Percentiles rank a stretch among this genome's conserved stretches.
These are phyloP conservation scores for Hymenoscyphus fructigenus DNA, from an alignment of 2,329 filamentous ascomycete genomes.

Conservation along the genomic window DNA sequence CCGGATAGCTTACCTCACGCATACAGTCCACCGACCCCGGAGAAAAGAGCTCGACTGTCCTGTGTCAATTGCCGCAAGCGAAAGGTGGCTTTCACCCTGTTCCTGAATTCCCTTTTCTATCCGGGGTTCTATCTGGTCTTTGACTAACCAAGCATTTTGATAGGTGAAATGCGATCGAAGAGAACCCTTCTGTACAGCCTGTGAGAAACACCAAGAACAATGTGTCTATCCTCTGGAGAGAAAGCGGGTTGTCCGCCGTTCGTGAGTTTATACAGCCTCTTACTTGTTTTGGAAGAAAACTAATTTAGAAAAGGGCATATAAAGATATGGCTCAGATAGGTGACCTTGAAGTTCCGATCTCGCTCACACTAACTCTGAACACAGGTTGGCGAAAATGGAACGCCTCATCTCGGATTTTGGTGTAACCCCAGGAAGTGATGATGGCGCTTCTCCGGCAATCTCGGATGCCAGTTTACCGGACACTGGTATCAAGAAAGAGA, in stretches of 20 bases:
- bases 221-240: slow-evolving; percentile 16
- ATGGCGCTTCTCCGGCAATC: slow-evolving; percentile 12
- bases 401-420: slow-evolving; percentile 20
- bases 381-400: slow-evolving; percentile 22
- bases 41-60: slow-evolving; percentile 15
- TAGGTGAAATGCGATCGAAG: slow-evolving; percentile 20
- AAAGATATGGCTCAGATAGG: slow-evolving; percentile 22
- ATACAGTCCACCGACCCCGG: slow-evolving; percentile 2
- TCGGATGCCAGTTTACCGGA: slow-evolving; percentile 13
- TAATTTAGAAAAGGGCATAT: slow-evolving; percentile 13
- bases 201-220: slow-evolving; percentile 18
- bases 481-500: neutral
- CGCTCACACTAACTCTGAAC: neutral
- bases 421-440: slow-evolving; percentile 6
- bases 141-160: neutral
- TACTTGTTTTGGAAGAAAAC: neutral
- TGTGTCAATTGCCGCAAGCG: slow-evolving; percentile 20
- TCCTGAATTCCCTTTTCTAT: neutral
- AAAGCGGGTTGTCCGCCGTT: slow-evolving; percentile 17
- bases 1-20: neutral
- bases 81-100: slow-evolving; percentile 12
- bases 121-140: neutral
- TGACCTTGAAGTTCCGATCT: neutral
- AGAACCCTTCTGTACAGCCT: slow-evolving; percentile 17
- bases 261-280: slow-evolving; percentile 10